Evolutionary conservation across 2,329 filamentous ascomycete species (phyloP), one percentile per base, ranked within the genome.

Genomic region (Hymenoscyphus albidus): DNA sequence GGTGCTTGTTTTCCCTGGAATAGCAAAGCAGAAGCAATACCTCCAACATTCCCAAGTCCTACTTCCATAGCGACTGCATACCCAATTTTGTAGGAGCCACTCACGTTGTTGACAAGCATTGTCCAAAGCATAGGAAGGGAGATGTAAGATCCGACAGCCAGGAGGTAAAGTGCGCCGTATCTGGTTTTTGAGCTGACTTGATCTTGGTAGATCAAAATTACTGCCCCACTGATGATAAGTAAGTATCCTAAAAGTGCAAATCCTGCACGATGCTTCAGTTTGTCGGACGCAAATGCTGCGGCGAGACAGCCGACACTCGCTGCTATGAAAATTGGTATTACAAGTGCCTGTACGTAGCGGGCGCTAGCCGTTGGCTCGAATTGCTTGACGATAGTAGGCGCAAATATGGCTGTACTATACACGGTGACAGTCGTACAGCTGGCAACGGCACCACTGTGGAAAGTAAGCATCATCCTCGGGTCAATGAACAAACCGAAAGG

Each of bases 31-130:
- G 44, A 57, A 10, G 61, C 61, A 51, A 62, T 62, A 1, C 61
- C 61, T 13, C 61, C 61, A 58, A 62, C 51, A 16, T 62, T 62
- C 7, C 61, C 61, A 18, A 62, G 22, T 1, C 61, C 61, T 2
- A 62, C 61, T 48, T 68, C 76, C 2, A 79, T 61, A 14, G 71
- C 74, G 18, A 72, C 68, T 38, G 76, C 73, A 63, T 78, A 79
- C 5, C 77, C 78, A 0, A 77, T 78, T 22, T 40, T 66, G 63
- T 79, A 80, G 63, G 81, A 79, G 0, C 82, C 83, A 0, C 80
- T 79, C 0, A 84, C 72, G 65, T 85, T 85, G 74, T 83, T 83
- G 10, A 78, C 74, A 3, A 83, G 78, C 81, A 81, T 83, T 2
- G 76, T 78, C n/a, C 84, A 70, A 0, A 73, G 66, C 56, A 77